Evolutionary conservation across 176 grass and related monocot species (phyloP).

Genomic region (Oryza punctata): DNA sequence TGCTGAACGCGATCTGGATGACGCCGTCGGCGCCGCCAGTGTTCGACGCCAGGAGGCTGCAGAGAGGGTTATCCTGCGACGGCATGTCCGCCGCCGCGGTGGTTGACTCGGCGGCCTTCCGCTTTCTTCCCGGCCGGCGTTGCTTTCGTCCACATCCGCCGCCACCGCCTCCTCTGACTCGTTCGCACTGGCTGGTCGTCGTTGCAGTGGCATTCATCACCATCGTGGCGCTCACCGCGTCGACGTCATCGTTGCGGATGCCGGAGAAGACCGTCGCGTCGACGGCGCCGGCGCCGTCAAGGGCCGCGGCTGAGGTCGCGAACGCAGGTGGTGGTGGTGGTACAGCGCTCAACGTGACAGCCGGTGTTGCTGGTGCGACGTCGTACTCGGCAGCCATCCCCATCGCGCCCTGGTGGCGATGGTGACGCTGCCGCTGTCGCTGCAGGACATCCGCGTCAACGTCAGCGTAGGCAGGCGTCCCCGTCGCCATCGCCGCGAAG

Average conservation of each 20-base stretch:
- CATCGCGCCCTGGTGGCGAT: constrained; percentile 47
- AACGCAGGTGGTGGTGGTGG: not conserved
- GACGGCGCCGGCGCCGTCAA: not conserved
- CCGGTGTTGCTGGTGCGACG: constrained; percentile 36
- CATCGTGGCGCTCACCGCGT: not conserved
- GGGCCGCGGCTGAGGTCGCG: not conserved
- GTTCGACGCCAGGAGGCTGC: constrained; percentile 41
- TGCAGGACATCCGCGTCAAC: constrained; percentile 48
- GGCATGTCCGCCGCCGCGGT: not conserved
- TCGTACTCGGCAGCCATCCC: constrained; percentile 51
- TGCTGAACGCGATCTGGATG: constrained; percentile 65
- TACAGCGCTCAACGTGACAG: constrained; percentile 28
- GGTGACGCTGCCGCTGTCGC: constrained; percentile 51
- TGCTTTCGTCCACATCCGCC: constrained; percentile 21
- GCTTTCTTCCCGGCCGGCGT: constrained; percentile 42
- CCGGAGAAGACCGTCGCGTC: constrained; percentile 7
- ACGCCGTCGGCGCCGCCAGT: constrained; percentile 20
- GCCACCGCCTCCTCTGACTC: not conserved
- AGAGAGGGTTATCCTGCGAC: constrained; percentile 37
- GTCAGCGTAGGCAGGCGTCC: constrained; percentile 42
- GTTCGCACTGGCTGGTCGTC: constrained; percentile 18
- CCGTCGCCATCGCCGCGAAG: constrained; percentile 29
- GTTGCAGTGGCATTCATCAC: not conserved
- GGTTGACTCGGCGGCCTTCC: constrained; percentile 37
- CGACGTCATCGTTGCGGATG: constrained; percentile 10